Base-by-base conservation (phyloP, 805 yeast genomes). In the Ogataea degrootiae region DNA sequence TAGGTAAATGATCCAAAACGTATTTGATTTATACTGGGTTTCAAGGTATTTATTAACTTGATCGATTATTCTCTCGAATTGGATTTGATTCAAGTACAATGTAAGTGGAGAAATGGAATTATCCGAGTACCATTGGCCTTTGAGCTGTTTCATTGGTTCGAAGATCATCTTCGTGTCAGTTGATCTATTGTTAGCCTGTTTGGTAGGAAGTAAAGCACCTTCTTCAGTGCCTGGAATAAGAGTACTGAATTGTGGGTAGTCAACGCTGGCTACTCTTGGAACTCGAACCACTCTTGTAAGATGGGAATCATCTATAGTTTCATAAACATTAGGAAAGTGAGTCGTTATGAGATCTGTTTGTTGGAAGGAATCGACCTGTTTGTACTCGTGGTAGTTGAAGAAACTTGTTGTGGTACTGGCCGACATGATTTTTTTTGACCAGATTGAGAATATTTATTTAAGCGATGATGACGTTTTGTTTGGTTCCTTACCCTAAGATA, bases 321-420 rank as follows among this genome's bases (percentile, higher is more conserved):
- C 3, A 58, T 81, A 74, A 4, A 73, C 66, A 53, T 83, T 82
- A 6, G 89, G 90, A 58, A 83, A 85, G 62, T 85, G 91, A 33
- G 83, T 83, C 29, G 83, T 82, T 9, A 82, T 62, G 19, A 79
- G 44, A 35, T 76, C 11, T 82, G 36, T 2, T 75, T 63, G 33
- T 57, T 60, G 3, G 63, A 63, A 40, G 66, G 66, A 54, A 11
- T 49, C 52, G 21, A 43, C 41, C 8, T 48, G 43, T 15, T 51
- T 43, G 57, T 69, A 81, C 59, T 85, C 91, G 58, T 85, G 88
- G 55, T 82, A 83, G 59, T 85, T 85, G 73, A 82, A 85, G 59
- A 80, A 83, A 16, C 34, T 42, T 37, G 34, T 21, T 31, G 33
- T 26, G 16, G 46, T 26, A 26, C 34, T 29, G 11, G 35, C 31